These are phyloP conservation scores for Populus nigra DNA, from an alignment of 345 rosid genomes.

Conservation along the genomic window DNA sequence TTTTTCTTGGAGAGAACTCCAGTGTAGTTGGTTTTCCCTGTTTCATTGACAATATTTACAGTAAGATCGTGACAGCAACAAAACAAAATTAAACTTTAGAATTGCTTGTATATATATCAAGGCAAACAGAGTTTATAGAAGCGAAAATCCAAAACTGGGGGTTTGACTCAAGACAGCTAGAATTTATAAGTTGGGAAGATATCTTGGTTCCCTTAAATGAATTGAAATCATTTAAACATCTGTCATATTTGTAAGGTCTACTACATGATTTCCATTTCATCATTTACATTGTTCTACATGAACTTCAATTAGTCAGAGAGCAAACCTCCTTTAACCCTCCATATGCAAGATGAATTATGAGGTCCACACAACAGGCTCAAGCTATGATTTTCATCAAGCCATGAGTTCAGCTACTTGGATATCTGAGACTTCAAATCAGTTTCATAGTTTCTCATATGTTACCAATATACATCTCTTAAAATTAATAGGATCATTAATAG, in stretches of 20 bases:
- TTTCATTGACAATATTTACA: constrained; percentile 3
- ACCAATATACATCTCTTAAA: neutral
- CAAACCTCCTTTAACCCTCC: neutral
- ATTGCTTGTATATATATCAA: neutral
- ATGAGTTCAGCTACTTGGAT: neutral
- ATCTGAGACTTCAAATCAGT: neutral
- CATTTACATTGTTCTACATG: neutral
- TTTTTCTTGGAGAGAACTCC: constrained; percentile 52
- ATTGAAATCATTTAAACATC: neutral
- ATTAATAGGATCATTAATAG: neutral
- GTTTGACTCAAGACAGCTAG: too few relatives aligned
- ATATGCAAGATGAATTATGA: neutral
- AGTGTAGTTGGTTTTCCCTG: constrained; percentile 50
- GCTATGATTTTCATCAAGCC: neutral
- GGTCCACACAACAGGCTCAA: neutral
- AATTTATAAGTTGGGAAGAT: neutral
- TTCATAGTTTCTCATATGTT: neutral
- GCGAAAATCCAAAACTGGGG: neutral
- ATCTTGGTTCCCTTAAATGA: neutral
- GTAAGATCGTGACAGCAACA: neutral
- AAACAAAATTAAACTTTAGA: too few relatives aligned
- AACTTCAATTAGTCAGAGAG: too few relatives aligned
- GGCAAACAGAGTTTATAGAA: neutral
- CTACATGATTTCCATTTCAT: neutral
- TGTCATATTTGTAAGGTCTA: neutral